These are phyloP conservation scores for Lichtheimia corymbifera DNA, from an alignment of 371 early-diverging fungal species.

Conservation along the genomic window DNA sequence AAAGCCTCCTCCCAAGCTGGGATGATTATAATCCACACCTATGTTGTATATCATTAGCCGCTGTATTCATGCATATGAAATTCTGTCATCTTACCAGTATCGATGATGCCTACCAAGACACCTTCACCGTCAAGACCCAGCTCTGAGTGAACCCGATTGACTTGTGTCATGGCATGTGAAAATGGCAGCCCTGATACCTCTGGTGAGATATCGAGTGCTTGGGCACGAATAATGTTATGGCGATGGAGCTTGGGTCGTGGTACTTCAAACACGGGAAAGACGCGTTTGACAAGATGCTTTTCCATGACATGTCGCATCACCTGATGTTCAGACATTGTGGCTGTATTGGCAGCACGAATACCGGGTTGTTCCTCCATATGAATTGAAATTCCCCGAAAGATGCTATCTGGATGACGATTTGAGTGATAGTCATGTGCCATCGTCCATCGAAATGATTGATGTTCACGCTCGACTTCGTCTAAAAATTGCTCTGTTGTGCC, in stretches of 20 bases:
- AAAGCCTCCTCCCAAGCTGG: conserved; percentile 66
- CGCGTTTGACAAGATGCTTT: conserved; percentile 26
- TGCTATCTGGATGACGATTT: not conserved
- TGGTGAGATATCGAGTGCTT: conserved; percentile 3
- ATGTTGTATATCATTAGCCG: conserved; percentile 11
- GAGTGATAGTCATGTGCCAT: conserved; percentile 29
- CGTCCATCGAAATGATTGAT: conserved; percentile 16
- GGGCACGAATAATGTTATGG: not conserved
- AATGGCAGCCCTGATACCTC: conserved; percentile 10
- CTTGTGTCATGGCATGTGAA: conserved; percentile 21
- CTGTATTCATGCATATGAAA: not conserved
- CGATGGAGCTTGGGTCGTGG: conserved; percentile 22
- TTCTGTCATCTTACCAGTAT: conserved; percentile 43
- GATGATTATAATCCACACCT: conserved; percentile 68
- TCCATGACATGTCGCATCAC: conserved; percentile 17
- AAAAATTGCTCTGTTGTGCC: conserved; percentile 30
- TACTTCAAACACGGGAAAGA: conserved; percentile 38
- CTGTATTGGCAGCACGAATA: not conserved
- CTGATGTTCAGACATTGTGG: not conserved
- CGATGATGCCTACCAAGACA: conserved; percentile 64
- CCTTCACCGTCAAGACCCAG: conserved; percentile 54
- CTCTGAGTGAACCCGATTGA: conserved; percentile 24
- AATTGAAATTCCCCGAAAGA: conserved; percentile 42
- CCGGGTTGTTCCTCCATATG: conserved; percentile 13
- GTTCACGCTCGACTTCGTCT: conserved; percentile 20